These are phyloP conservation scores for Solanum phureja DNA, from an alignment of 257 asterid species.

Conservation along the genomic window DNA sequence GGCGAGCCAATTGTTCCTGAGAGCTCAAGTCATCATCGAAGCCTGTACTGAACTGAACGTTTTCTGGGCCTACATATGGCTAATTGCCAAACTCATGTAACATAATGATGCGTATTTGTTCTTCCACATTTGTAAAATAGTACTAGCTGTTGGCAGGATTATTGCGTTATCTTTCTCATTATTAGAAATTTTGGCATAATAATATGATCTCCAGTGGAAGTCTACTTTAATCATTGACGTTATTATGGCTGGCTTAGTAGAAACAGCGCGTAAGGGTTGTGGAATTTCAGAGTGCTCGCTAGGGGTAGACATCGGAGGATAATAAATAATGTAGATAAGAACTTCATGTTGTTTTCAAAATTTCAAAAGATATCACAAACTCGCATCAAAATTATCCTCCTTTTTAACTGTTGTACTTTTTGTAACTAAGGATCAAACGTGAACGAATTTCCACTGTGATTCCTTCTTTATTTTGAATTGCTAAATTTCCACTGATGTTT, in stretches of 20 bases:
- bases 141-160: neutral
- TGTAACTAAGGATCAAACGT: neutral
- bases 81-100: neutral
- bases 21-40: neutral
- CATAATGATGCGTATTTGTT: neutral
- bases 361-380: neutral
- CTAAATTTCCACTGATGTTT: neutral
- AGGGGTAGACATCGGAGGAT: neutral
- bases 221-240: neutral
- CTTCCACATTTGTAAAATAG: neutral
- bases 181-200: neutral
- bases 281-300: neutral
- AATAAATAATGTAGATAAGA: neutral
- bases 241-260: neutral
- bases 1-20: slow-evolving; percentile 71
- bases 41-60: neutral
- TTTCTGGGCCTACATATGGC: neutral
- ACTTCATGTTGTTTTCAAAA: neutral
- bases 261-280: neutral
- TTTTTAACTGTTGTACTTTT: neutral
- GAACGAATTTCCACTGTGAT: neutral
- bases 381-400: neutral
- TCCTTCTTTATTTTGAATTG: neutral
- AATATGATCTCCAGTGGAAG: neutral
- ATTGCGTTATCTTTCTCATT: neutral